Conservation (phyloP, 164 flowering plant genomes). For the Tetracentron sinense region DNA sequence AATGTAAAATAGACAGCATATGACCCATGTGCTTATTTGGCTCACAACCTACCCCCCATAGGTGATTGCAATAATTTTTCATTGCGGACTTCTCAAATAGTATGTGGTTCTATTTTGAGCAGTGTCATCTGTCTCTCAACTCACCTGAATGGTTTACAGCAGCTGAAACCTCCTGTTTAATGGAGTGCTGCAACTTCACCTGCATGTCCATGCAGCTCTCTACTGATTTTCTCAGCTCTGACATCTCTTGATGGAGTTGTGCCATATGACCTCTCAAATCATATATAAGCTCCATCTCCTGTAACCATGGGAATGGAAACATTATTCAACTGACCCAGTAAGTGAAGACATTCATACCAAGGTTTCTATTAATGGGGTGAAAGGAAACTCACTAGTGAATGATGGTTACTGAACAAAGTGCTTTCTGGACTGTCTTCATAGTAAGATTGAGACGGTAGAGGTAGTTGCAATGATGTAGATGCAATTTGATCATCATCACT, state of each 20-base stretch:
- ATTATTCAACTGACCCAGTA: neutral
- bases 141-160: conserved; percentile 39
- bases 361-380: neutral
- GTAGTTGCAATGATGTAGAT: conserved; percentile 22
- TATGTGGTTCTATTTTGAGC: neutral
- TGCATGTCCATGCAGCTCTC: conserved; percentile 74
- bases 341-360: neutral
- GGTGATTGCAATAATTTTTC: too few relatives aligned
- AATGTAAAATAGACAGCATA: too few relatives aligned
- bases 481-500: conserved; percentile 24
- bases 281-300: conserved; percentile 77
- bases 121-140: conserved; percentile 3
- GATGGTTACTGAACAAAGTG: conserved; percentile 24
- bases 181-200: conserved; percentile 41
- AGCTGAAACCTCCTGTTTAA: conserved; percentile 37
- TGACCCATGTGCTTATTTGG: too few relatives aligned
- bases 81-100: too few relatives aligned
- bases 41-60: too few relatives aligned
- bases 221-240: conserved; percentile 53
- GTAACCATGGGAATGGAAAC: conserved; percentile 1
- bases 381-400: conserved; percentile 43
- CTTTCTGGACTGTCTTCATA: conserved; percentile 21
- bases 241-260: conserved; percentile 64
- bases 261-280: conserved; percentile 65
- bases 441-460: conserved; percentile 23